Evolutionary conservation across 345 rosid species (phyloP).

Genomic region (Euphorbia tirucalli): DNA sequence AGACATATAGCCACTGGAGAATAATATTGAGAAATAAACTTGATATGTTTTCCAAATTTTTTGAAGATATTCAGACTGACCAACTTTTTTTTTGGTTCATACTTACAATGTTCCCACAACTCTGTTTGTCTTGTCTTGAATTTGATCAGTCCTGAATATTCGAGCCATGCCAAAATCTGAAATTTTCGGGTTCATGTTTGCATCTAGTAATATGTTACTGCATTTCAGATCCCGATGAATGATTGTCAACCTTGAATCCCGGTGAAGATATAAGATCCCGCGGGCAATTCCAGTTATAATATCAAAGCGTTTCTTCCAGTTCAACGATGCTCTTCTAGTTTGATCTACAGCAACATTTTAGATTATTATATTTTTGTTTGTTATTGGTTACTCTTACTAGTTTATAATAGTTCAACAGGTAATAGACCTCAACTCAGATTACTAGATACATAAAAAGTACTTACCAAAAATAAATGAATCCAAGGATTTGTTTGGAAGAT

Average conservation of each 20-base stretch:
- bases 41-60: too few relatives aligned
- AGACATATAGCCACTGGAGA: background rate
- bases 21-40: background rate
- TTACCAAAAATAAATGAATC: slow-evolving; percentile 19
- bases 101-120: background rate
- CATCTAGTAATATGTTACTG: background rate
- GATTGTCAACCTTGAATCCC: background rate
- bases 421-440: too few relatives aligned
- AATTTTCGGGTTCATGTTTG: background rate
- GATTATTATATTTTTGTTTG: too few relatives aligned
- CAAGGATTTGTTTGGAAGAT: slow-evolving; percentile 22
- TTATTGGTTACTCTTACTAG: too few relatives aligned
- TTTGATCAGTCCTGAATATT: background rate
- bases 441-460: background rate
- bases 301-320: background rate
- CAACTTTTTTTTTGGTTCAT: too few relatives aligned
- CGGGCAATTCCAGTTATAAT: background rate
- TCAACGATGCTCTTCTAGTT: background rate
- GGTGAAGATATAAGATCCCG: background rate
- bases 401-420: too few relatives aligned
- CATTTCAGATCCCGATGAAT: background rate
- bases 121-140: background rate
- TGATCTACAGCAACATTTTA: background rate
- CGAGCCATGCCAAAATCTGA: background rate
- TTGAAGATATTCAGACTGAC: background rate